These are phyloP conservation scores for Lentinula sp. DNA, from an alignment of 768 basidiomycete genomes.

Conservation along the genomic window DNA sequence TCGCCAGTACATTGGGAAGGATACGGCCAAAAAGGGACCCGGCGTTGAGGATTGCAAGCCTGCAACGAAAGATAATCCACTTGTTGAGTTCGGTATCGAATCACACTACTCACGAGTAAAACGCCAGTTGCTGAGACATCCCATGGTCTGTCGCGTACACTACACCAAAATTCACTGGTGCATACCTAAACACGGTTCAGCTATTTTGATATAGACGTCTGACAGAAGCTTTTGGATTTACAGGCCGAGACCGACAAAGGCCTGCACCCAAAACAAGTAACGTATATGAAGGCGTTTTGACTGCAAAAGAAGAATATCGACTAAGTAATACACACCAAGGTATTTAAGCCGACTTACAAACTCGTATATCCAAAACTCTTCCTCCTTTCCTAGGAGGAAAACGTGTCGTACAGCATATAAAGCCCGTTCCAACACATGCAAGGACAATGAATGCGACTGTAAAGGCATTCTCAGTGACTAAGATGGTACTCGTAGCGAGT, in stretches of 20 bases:
- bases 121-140: slow-evolving; percentile 9
- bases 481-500: too few species aligned
- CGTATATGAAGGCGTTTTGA: slow-evolving; percentile 9
- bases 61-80: neutral
- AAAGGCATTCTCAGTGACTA: neutral
- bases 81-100: neutral
- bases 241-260: slow-evolving; percentile 8
- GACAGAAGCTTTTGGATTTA: neutral
- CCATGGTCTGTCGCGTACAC: slow-evolving; percentile 11
- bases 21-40: slow-evolving; percentile 9
- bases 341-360: slow-evolving; percentile 8
- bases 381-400: slow-evolving; percentile 11
- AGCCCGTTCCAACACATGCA: slow-evolving; percentile 9
- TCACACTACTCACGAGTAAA: slow-evolving; percentile 10
- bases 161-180: slow-evolving; percentile 12
- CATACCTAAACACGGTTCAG: slow-evolving; percentile 2
- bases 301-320: neutral
- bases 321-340: neutral
- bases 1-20: slow-evolving; percentile 10
- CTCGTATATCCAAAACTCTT: slow-evolving; percentile 11
- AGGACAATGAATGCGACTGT: slow-evolving; percentile 13
- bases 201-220: neutral
- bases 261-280: slow-evolving; percentile 11
- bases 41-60: slow-evolving; percentile 13
- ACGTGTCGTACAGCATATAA: slow-evolving; percentile 10